Conservation (phyloP, 331 rosid species). For the Quercus phellos region DNA sequence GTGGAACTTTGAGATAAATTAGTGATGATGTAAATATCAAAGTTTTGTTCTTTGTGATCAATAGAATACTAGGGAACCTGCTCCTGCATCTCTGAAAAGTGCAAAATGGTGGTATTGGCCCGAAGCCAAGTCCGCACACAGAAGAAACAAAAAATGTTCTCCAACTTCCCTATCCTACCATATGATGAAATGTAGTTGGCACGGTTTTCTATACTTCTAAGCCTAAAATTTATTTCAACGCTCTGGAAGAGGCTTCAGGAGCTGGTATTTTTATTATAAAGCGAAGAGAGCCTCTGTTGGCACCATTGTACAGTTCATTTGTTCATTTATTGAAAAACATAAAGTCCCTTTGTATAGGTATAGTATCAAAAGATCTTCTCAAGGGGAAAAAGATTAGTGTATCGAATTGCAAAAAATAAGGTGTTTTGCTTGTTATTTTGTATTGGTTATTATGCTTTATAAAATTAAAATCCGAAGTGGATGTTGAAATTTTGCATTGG, state of each 20-base stretch:
- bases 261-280: constrained; percentile 23
- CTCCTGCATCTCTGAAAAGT: constrained; percentile 41
- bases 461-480: background rate
- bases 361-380: constrained; percentile 17
- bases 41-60: constrained; percentile 57
- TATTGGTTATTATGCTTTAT: background rate
- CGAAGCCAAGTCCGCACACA: constrained; percentile 30
- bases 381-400: constrained; percentile 22
- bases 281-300: constrained; percentile 33
- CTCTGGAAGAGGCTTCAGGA: constrained; percentile 34
- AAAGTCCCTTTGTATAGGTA: constrained; percentile 10
- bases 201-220: constrained; percentile 15
- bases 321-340: constrained; percentile 53
- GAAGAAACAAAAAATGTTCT: constrained; percentile 23
- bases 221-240: constrained; percentile 26
- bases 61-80: constrained; percentile 42
- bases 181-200: constrained; percentile 28
- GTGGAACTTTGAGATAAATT: constrained; percentile 73
- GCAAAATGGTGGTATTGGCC: constrained; percentile 30
- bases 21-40: constrained; percentile 63
- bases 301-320: constrained; percentile 54
- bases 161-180: constrained; percentile 16
- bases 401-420: constrained; percentile 34
- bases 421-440: constrained; percentile 16
- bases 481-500: background rate